Percentiles rank a stretch among this genome's conserved stretches.
Conservation (phyloP, 2,329 filamentous ascomycete species). For the Raffaelea ambrosiae region DNA sequence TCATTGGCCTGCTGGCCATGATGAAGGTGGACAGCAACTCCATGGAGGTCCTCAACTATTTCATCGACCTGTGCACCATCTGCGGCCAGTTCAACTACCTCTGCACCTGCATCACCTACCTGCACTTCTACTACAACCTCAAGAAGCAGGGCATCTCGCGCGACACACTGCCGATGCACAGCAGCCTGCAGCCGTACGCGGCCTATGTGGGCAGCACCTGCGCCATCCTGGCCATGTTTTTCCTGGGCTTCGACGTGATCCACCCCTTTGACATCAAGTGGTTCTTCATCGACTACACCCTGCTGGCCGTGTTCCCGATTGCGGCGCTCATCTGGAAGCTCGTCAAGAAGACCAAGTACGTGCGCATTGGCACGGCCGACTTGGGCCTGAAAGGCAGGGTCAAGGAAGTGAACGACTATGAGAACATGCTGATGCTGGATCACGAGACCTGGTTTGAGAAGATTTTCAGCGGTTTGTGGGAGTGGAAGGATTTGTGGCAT, state of each 20-base stretch:
- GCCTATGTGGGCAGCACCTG: constrained; percentile 11
- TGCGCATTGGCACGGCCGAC: constrained; percentile 9
- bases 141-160: constrained; percentile 45
- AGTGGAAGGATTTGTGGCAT: not conserved
- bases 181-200: constrained; percentile 22
- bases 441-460: constrained; percentile 1
- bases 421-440: not conserved
- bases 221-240: not conserved
- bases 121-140: constrained; percentile 49
- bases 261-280: constrained; percentile 1
- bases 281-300: constrained; percentile 5
- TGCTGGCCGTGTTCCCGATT: constrained; percentile 1
- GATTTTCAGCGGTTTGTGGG: not conserved
- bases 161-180: constrained; percentile 44
- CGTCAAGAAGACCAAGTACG: constrained; percentile 2
- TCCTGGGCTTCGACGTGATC: constrained; percentile 2
- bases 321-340: not conserved
- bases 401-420: constrained; percentile 28
- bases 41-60: constrained; percentile 49
- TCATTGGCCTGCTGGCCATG: constrained; percentile 55
- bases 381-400: constrained; percentile 10
- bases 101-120: constrained; percentile 48
- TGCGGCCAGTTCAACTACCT: constrained; percentile 51
- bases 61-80: constrained; percentile 52
- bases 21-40: constrained; percentile 47